These are phyloP conservation scores for Lentinula raphanica DNA, from an alignment of 768 basidiomycete genomes.

Conservation along the genomic window DNA sequence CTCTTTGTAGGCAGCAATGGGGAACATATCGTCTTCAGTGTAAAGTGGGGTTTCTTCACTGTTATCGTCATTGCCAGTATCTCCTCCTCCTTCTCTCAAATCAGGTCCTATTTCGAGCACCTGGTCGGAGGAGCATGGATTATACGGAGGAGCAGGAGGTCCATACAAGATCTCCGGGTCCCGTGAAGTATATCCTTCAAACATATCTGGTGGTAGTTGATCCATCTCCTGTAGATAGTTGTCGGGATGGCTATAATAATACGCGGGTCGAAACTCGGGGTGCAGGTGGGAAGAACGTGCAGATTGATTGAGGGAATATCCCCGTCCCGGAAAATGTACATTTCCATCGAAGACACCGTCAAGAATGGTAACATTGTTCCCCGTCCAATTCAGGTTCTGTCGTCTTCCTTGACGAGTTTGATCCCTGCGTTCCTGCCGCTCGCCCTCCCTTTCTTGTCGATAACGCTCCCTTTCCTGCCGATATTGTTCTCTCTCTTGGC, in stretches of 20 bases:
- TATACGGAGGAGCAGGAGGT: not conserved
- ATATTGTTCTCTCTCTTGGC: not conserved
- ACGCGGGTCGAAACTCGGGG: not conserved
- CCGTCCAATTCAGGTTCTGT: no score
- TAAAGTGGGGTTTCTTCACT: not conserved
- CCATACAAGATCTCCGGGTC: not conserved
- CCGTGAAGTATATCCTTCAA: not conserved
- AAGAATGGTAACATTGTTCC: not conserved
- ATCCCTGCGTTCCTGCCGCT: no score
- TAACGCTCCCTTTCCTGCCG: no score
- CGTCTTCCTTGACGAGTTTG: no score
- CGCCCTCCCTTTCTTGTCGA: no score
- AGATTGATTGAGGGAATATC: not conserved
- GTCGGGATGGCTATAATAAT: not conserved
- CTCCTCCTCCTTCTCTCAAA: not conserved
- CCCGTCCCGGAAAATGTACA: not conserved
- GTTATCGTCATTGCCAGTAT: not conserved
- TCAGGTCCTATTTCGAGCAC: not conserved
- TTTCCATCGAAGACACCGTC: not conserved
- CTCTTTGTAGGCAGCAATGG: not conserved
- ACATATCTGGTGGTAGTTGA: not conserved
- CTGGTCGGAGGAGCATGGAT: not conserved
- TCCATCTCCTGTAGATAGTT: not conserved
- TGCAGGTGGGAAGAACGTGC: not conserved
- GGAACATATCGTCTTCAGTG: not conserved